Evolutionary conservation across 2,329 filamentous ascomycete species (phyloP).

Genomic region (Myriosclerotinia duriaeana): DNA sequence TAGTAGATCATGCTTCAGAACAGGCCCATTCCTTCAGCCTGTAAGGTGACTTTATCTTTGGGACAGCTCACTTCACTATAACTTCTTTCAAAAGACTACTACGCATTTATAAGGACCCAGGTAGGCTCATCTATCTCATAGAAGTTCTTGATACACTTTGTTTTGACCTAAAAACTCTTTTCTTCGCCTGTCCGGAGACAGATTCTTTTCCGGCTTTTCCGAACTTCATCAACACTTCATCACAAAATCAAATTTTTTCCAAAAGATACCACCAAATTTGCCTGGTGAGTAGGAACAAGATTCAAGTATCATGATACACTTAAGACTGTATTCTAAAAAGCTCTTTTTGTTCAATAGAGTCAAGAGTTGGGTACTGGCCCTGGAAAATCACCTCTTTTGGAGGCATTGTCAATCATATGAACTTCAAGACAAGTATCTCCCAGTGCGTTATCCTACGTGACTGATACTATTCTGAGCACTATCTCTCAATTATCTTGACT

Average conservation of each 20-base stretch:
- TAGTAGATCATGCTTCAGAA: background rate
- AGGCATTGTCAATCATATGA: background rate
- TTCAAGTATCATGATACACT: background rate
- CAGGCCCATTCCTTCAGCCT: background rate
- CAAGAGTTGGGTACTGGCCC: background rate
- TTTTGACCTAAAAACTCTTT: background rate
- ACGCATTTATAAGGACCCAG: fast-evolving
- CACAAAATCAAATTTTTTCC: background rate
- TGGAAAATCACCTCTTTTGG: background rate
- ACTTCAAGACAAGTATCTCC: background rate
- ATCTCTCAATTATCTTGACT: background rate
- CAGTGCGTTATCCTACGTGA: background rate
- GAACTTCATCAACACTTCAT: slow-evolving; percentile 1
- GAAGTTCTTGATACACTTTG: background rate
- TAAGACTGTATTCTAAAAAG: background rate
- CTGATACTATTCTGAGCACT: too few species aligned
- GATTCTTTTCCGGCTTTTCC: background rate
- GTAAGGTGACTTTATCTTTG: background rate
- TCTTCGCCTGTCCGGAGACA: background rate
- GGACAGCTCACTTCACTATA: background rate
- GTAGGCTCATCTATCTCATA: fast-evolving
- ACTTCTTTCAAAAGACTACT: background rate
- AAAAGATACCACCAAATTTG: background rate
- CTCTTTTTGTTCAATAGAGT: background rate
- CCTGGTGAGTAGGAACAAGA: background rate